Evolutionary conservation across 2,329 filamentous ascomycete species (phyloP).

Genomic region (Pseudomassariella vexata): DNA sequence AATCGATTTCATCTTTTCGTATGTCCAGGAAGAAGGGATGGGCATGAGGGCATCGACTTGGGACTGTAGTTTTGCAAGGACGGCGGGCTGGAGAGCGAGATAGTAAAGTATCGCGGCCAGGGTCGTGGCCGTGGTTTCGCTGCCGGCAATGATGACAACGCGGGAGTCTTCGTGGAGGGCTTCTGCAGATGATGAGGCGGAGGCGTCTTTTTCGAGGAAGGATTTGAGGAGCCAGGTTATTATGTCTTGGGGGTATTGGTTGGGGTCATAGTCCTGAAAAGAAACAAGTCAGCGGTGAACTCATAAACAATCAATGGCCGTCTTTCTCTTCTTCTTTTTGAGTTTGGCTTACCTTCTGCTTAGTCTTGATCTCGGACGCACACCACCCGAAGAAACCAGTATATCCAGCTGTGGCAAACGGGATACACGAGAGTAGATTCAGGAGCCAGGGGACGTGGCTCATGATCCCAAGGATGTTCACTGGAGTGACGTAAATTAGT

Average conservation of each 20-base stretch:
- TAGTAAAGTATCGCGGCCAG: constrained; percentile 15
- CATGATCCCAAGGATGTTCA: constrained; percentile 25
- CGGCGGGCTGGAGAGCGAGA: constrained; percentile 1
- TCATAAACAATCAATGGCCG: not conserved
- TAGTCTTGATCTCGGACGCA: constrained; percentile 21
- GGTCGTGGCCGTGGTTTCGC: constrained; percentile 27
- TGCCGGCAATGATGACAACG: constrained; percentile 27
- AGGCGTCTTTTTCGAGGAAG: constrained; percentile 26
- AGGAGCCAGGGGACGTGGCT: constrained; percentile 29
- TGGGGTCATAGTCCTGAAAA: constrained; percentile 13
- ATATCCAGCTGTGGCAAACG: constrained; percentile 20
- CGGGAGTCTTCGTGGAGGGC: constrained; percentile 26
- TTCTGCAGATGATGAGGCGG: constrained; percentile 22
- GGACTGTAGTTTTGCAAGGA: not conserved
- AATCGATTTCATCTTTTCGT: constrained; percentile 20
- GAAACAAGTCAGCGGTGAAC: not conserved
- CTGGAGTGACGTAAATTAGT: no score
- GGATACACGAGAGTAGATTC: constrained; percentile 22
- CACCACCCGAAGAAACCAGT: constrained; percentile 24
- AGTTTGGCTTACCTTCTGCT: constrained; percentile 23
- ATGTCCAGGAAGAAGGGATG: constrained; percentile 19
- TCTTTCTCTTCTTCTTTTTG: no score
- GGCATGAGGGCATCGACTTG: constrained; percentile 24
- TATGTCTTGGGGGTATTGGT: constrained; percentile 27
- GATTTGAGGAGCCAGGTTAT: constrained; percentile 33